Percentiles rank a stretch among this genome's conserved stretches.
phyloP scores from a whole-genome alignment of 2,329 filamentous ascomycete species.

The Keithomyces neogunnii region DNA sequence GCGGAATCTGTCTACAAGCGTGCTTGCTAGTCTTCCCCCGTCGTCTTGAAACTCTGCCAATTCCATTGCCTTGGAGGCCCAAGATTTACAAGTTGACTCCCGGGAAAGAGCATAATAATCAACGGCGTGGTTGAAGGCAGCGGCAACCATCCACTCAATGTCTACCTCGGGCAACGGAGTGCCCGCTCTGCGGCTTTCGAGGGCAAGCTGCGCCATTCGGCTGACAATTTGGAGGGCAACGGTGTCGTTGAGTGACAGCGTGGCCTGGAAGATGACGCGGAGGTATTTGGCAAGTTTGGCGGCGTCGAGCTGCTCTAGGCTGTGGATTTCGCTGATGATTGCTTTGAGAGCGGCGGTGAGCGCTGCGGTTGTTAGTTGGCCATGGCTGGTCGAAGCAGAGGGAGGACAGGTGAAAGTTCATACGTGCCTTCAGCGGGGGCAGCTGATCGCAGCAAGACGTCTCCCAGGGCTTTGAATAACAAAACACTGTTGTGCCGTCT shows the following conservation, averaged over 20 bases:
- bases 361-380: constrained; percentile 23
- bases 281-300: constrained; percentile 65
- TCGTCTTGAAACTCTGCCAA: constrained; percentile 53
- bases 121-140: constrained; percentile 61
- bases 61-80: constrained; percentile 55
- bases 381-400: no score
- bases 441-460: constrained; percentile 49
- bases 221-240: constrained; percentile 53
- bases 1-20: constrained; percentile 36
- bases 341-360: constrained; percentile 49
- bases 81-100: constrained; percentile 45
- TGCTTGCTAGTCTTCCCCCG: constrained; percentile 33
- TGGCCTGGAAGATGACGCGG: constrained; percentile 64
- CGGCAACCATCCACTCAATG: constrained; percentile 67
- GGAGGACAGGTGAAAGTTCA: not conserved
- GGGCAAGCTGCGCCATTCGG: constrained; percentile 49
- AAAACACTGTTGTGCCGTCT: constrained; percentile 32
- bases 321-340: constrained; percentile 62
- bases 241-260: constrained; percentile 47
- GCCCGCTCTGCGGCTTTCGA: constrained; percentile 34
- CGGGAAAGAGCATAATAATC: constrained; percentile 53
- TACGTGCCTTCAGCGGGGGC: constrained; percentile 40
- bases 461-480: constrained; percentile 56
- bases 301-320: constrained; percentile 45
- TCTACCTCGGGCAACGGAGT: constrained; percentile 55